Conservation (phyloP, 441 rosid species). For the Francoa sonchifolia region DNA sequence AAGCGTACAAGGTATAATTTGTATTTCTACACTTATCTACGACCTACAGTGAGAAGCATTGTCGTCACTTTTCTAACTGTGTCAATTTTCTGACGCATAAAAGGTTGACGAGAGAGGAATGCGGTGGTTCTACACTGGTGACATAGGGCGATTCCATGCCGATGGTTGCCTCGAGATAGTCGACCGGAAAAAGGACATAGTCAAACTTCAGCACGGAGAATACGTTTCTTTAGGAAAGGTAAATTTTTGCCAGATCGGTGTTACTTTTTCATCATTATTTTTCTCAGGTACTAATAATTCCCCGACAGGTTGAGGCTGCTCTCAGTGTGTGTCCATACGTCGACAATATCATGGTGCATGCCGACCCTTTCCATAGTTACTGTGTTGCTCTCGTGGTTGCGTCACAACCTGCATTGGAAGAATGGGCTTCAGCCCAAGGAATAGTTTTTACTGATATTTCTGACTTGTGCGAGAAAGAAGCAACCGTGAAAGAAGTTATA, state of each 20-base stretch:
- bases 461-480: constrained; percentile 49
- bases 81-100: constrained; percentile 11
- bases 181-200: constrained; percentile 91
- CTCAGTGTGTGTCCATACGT: constrained; percentile 51
- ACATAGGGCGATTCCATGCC: constrained; percentile 72
- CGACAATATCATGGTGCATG: constrained; percentile 86
- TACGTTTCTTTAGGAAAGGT: constrained; percentile 95
- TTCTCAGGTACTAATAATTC: constrained; percentile 9
- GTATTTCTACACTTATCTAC: constrained; percentile 2
- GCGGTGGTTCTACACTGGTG: constrained; percentile 97
- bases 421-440: constrained; percentile 72
- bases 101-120: constrained; percentile 89
- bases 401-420: constrained; percentile 39
- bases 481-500: constrained; percentile 56
- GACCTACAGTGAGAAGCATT: not conserved
- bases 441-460: constrained; percentile 32
- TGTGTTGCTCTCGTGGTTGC: constrained; percentile 82
- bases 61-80: not conserved
- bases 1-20: constrained; percentile 67
- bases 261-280: not conserved
- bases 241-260: not conserved
- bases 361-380: constrained; percentile 58
- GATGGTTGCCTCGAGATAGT: constrained; percentile 98
- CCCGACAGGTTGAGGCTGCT: constrained; percentile 75
- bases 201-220: constrained; percentile 96